These are phyloP conservation scores for Leishmania lainsoni DNA, from an alignment of 208 protist species.

Conservation along the genomic window DNA sequence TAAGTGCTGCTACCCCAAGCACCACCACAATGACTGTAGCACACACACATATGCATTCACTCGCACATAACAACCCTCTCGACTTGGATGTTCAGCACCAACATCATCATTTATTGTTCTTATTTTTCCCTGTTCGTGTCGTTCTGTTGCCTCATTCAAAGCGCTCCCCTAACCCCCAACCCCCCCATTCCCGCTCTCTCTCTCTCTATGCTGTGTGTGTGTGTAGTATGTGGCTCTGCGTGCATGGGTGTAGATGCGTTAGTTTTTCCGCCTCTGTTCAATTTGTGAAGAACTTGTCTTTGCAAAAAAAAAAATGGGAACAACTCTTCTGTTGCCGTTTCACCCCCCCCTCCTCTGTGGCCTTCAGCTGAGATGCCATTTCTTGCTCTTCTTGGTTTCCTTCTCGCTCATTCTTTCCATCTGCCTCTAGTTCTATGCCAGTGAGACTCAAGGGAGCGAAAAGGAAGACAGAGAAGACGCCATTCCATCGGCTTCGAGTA, in stretches of 20 bases:
- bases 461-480: background rate
- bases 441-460: background rate
- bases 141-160: background rate
- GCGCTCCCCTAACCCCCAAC: background rate
- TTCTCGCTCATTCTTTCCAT: background rate
- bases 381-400: background rate
- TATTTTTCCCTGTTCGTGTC: background rate
- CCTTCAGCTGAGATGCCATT: background rate
- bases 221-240: background rate
- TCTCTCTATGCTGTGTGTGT: background rate
- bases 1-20: background rate
- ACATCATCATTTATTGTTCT: background rate
- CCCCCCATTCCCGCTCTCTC: background rate
- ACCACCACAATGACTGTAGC: background rate
- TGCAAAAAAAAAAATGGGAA: background rate
- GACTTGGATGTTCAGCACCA: background rate
- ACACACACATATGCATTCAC: background rate
- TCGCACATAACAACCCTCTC: background rate
- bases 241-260: background rate
- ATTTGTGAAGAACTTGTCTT: background rate
- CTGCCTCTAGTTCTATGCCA: background rate
- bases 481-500: background rate
- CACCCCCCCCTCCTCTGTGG: background rate
- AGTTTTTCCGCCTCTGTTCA: background rate
- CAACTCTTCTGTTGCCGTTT: background rate